These are phyloP conservation scores for Colletotrichum sp. DNA, from an alignment of 2,329 filamentous ascomycete species.

Conservation along the genomic window DNA sequence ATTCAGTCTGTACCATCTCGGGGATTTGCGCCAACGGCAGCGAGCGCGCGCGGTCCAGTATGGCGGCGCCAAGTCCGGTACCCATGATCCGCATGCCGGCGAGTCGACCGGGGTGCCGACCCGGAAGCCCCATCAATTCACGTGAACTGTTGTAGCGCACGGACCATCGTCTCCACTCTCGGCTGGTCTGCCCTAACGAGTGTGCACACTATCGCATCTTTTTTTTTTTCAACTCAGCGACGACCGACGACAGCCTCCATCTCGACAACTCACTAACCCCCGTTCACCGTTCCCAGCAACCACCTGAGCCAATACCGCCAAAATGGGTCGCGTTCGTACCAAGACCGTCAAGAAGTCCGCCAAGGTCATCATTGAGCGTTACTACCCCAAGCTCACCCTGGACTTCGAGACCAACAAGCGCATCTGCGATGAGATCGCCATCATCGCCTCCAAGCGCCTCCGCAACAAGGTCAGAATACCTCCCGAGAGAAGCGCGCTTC, in stretches of 20 bases:
- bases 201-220: background rate
- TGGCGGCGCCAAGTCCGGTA: background rate
- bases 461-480: constrained; percentile 85
- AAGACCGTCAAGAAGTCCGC: constrained; percentile 80
- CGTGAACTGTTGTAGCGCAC: background rate
- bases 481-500: background rate
- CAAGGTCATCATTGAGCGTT: constrained; percentile 99
- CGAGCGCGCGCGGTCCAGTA: background rate
- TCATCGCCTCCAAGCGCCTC: constrained; percentile 98
- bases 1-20: background rate
- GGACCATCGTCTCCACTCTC: background rate
- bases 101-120: background rate
- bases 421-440: constrained; percentile 99
- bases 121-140: background rate
- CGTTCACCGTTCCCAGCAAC: constrained; percentile 30
- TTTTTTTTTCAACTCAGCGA: constrained; percentile 23
- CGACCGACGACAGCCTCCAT: constrained; percentile 56
- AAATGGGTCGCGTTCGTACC: constrained; percentile 74
- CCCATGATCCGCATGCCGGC: background rate
- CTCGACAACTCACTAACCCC: constrained; percentile 31
- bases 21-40: background rate
- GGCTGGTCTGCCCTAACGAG: constrained; percentile 5
- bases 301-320: constrained; percentile 54
- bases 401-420: constrained; percentile 99
- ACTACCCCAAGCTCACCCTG: constrained; percentile 96